Percentiles rank a stretch among this genome's conserved stretches.
These are phyloP conservation scores for Metschnikowia amazonensis DNA, from an alignment of 805 yeast genomes.

Conservation along the genomic window DNA sequence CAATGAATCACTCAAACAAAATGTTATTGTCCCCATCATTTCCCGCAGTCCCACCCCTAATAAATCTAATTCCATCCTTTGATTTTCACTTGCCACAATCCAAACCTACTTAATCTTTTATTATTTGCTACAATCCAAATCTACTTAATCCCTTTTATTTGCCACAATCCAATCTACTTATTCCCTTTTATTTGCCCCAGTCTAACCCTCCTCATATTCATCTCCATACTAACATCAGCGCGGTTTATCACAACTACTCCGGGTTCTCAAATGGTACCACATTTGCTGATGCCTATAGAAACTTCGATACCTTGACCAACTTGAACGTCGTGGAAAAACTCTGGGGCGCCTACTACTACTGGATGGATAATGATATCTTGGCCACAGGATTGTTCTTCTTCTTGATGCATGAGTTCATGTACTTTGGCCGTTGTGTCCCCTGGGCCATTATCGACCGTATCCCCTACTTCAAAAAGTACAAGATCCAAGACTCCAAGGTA, in stretches of 20 bases:
- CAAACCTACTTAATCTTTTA: no score
- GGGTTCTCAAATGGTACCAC: conserved; percentile 31
- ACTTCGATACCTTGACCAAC: conserved; percentile 14
- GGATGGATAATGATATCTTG: conserved; percentile 50
- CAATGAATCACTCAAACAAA: no score
- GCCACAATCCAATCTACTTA: no score
- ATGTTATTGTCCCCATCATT: no score
- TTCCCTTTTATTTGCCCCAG: no score
- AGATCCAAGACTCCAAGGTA: conserved; percentile 50
- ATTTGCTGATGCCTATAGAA: conserved; percentile 25
- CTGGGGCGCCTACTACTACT: conserved; percentile 56
- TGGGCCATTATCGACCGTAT: conserved; percentile 54
- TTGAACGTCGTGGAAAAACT: conserved; percentile 41
- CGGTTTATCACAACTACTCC: conserved; percentile 35
- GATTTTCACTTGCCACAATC: no score
- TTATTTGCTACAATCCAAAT: no score
- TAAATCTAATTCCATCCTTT: no score
- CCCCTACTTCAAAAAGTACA: conserved; percentile 49
- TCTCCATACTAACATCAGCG: conserved; percentile 20
- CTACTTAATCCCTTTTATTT: no score
- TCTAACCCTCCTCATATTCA: no score
- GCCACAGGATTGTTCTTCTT: conserved; percentile 58
- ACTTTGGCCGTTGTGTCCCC: conserved; percentile 57
- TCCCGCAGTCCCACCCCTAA: no score
- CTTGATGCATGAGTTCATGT: conserved; percentile 51